phyloP scores from a whole-genome alignment of 2,329 filamentous ascomycete genomes.

The Penicillium sp. region DNA sequence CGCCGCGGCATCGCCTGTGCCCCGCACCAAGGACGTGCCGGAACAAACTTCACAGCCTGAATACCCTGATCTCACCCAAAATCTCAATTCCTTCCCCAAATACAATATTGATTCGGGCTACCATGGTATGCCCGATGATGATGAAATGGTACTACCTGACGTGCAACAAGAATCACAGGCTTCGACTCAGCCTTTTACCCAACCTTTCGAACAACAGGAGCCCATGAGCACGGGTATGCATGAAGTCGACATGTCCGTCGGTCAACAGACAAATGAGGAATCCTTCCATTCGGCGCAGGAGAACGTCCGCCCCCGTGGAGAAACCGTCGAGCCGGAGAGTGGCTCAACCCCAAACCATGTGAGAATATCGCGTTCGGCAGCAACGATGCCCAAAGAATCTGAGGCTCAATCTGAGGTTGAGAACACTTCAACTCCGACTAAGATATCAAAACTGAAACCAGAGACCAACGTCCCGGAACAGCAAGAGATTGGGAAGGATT shows the following conservation, averaged over 20 bases:
- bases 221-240: constrained; percentile 15
- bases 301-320: constrained; percentile 33
- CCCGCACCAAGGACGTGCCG: constrained; percentile 17
- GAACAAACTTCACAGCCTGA: constrained; percentile 25
- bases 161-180: constrained; percentile 32
- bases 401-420: constrained; percentile 8
- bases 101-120: constrained; percentile 48
- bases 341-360: constrained; percentile 25
- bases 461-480: constrained; percentile 2
- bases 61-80: constrained; percentile 32
- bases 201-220: constrained; percentile 31
- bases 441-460: constrained; percentile 9
- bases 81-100: constrained; percentile 39
- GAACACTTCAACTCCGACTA: not conserved
- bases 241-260: constrained; percentile 26
- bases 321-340: constrained; percentile 40
- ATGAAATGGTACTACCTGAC: constrained; percentile 37
- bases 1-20: constrained; percentile 14
- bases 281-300: constrained; percentile 49
- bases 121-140: constrained; percentile 45
- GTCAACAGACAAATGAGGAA: constrained; percentile 41
- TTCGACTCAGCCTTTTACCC: constrained; percentile 34
- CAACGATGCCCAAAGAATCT: constrained; percentile 1
- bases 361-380: constrained; percentile 8
- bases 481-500: not conserved